Base-by-base conservation (phyloP, 352 stramenopile genomes). In the Globisporangium cystogenes region DNA sequence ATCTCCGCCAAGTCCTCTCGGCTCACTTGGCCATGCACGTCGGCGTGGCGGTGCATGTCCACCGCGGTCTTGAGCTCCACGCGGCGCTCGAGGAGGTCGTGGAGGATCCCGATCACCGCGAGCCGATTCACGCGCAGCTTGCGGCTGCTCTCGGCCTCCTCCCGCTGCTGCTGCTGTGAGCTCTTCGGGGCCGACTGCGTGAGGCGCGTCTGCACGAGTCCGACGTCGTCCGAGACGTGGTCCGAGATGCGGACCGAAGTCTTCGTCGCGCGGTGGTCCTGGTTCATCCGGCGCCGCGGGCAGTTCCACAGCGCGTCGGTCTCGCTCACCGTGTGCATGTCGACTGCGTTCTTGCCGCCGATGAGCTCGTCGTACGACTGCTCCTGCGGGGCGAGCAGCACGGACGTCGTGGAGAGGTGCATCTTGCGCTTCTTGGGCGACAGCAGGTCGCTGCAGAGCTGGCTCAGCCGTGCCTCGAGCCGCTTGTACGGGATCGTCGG, bases 11-110 rank as follows among this genome's bases (percentile, higher is more conserved):
- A 57, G 20, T 89, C 77, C 10, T 70, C 35, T 48, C 71, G 80
- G 21, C 59, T 75, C 7, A 91, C 75, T 48, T 86, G 74, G 14
- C 79, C 76, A 16, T 83, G 74, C 44, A 72, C 65, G 54, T 86
- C 76, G 10, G 76, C 64, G 24, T 72, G 59, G 4, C 70, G 76
- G 41, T 89, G 72, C 26, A 90, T 54, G 41, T 89, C 79, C 27
- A 91, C 68, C 4, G 79, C 76, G 35, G 65, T 86, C 55, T 91
- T 91, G 18, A 91, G 62, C 20, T 89, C 78, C 20, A 74, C 68
- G 8, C 81, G 81, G 27, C 74, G 72, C 44, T 91, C 81, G 0
- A 91, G 64, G 23, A 91, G 53, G 59, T 89, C 79, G 26, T 91
- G 74, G 6, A 91, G 59, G 16, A 90, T 72, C 3, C 66, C 62